phyloP scores from a whole-genome alignment of 2,329 filamentous ascomycete genomes.

The Pseudogymnoascus sp. region DNA sequence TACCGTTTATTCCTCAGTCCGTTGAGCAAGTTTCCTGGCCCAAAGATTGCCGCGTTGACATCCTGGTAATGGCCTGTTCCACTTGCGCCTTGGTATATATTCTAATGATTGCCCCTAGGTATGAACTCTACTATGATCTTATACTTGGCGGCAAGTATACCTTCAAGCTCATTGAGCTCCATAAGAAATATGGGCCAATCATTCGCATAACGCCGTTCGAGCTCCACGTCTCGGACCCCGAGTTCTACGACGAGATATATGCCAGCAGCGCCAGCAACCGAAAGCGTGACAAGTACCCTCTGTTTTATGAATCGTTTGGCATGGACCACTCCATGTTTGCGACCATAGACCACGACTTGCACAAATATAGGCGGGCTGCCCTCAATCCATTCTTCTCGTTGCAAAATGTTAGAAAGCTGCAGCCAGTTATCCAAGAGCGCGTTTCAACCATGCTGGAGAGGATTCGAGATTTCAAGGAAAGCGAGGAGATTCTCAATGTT shows the following conservation, averaged over 20 bases:
- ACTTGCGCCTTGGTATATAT: background rate
- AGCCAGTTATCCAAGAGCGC: conserved; percentile 18
- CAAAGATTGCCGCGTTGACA: conserved; percentile 21
- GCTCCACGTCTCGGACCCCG: conserved; percentile 27
- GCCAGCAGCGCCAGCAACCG: conserved; percentile 7
- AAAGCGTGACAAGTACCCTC: conserved; percentile 15
- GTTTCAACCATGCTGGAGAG: conserved; percentile 17
- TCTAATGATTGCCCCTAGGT: background rate
- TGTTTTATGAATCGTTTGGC: conserved; percentile 12
- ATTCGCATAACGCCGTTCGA: conserved; percentile 33
- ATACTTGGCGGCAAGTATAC: conserved; percentile 36
- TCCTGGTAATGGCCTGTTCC: conserved; percentile 13
- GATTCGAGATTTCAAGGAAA: conserved; percentile 16
- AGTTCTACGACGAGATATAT: conserved; percentile 21
- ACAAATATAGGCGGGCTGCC: conserved; percentile 17
- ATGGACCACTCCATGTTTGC: conserved; percentile 17
- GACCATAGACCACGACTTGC: conserved; percentile 18
- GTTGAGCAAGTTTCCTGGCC: conserved; percentile 22
- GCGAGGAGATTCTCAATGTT: conserved; percentile 14
- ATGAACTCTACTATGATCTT: conserved; percentile 36
- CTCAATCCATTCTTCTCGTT: conserved; percentile 20
- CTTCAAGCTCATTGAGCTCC: conserved; percentile 36
- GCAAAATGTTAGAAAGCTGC: conserved; percentile 14
- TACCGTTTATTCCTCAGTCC: conserved; percentile 23
- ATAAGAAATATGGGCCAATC: conserved; percentile 35